These are phyloP conservation scores for Penicillium capsulatum DNA, from an alignment of 2,329 filamentous ascomycete species.

Conservation along the genomic window DNA sequence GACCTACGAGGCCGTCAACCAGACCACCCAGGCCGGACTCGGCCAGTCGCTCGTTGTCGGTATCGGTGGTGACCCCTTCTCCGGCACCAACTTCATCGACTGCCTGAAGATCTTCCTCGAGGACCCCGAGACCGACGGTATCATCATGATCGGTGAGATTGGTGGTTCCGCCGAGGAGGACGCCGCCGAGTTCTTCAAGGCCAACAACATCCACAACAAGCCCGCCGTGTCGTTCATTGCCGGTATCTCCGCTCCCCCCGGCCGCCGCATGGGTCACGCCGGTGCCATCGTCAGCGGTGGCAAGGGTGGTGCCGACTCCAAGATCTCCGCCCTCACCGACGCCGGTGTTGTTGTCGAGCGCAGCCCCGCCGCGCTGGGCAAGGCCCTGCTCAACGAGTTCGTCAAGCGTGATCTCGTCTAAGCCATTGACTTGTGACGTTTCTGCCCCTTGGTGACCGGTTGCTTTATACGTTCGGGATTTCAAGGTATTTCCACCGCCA, in stretches of 20 bases:
- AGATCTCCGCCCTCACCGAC: slow-evolving; percentile 89
- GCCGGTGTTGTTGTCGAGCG: slow-evolving; percentile 96
- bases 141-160: slow-evolving; percentile 99
- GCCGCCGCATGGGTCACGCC: slow-evolving; percentile 96
- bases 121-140: slow-evolving; percentile 94
- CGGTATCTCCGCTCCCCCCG: slow-evolving; percentile 93
- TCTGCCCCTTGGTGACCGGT: slow-evolving; percentile 17
- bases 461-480: slow-evolving; percentile 15
- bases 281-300: slow-evolving; percentile 97
- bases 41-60: slow-evolving; percentile 97
- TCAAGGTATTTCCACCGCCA: slow-evolving; percentile 19
- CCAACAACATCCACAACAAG: slow-evolving; percentile 89
- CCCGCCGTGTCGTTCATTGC: slow-evolving; percentile 98
- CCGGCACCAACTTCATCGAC: slow-evolving; percentile 99
- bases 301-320: slow-evolving; percentile 96
- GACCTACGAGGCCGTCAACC: slow-evolving; percentile 99
- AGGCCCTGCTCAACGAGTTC: slow-evolving; percentile 91
- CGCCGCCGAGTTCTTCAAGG: slow-evolving; percentile 90
- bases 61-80: slow-evolving; percentile 98
- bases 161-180: slow-evolving; percentile 97
- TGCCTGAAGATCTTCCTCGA: slow-evolving; percentile 95
- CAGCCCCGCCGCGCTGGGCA: slow-evolving; percentile 85
- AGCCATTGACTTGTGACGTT: slow-evolving; percentile 25
- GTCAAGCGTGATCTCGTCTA: slow-evolving; percentile 94
- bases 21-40: slow-evolving; percentile 94